Evolutionary conservation across 495 filamentous ascomycete genomes (phyloP), one percentile per base, ranked within the genome.

Genomic region (Xylaria flabelliformis): DNA sequence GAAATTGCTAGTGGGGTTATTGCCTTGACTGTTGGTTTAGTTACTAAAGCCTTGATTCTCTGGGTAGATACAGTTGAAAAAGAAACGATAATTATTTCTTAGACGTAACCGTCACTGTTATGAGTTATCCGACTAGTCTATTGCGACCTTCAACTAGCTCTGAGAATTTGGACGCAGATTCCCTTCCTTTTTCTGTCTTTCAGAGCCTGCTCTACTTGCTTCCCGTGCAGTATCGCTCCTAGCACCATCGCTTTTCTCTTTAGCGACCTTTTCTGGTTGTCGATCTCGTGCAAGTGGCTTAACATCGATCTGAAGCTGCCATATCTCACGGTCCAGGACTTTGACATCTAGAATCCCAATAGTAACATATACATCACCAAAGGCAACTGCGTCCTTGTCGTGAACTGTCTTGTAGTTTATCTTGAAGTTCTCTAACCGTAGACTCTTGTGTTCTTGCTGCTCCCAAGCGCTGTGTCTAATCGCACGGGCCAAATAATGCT

Each of bases 331-430:
- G 1, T 61, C 58, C 19, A 61, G 13, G 32, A 61, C 58, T 39
- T 39, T 61, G 17, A 61, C 32, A 39, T 61, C 34, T 19, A 21
- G 58, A 9, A 61, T 61, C 32, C 32, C 34, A 13, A 41, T 15
- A 61, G 58, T 61, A n/a, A 61, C n/a, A 6, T 61, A 61, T 10
- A 61, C 55, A 19, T 61, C n/a, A 2, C 58, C 58, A 39, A 61
- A 61, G 3, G 58, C 58, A 17, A 61, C 58, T 10, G 10, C 58
- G n/a, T 39, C 58, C 19, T 21, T 41, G 34, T 61, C 58, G 19
- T 17, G 34, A 21, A 61, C 58, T 0, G 58, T 61, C 32, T 61
- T 21, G 4, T 32, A 3, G n/a, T 61, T 61, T 36, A 61, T 32
- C 58, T 61, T 61, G 19, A 61, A 61, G 19, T 61, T 32, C 10